Evolutionary conservation across 2,329 filamentous ascomycete species (phyloP).

Genomic region (Nectriaceae sp.): DNA sequence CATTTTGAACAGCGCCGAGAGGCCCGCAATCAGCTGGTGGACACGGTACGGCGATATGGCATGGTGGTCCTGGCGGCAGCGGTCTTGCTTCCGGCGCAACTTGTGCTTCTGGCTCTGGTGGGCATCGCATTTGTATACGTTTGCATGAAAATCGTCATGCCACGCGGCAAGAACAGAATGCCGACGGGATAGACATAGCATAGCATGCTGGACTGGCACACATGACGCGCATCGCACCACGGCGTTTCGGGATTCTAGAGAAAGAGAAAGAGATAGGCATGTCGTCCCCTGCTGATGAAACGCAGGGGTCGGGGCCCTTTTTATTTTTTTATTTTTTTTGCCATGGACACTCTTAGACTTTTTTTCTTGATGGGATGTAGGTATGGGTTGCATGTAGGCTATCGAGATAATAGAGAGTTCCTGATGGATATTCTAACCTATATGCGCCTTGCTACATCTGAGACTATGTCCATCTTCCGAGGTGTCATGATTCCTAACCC

Average conservation of each 20-base stretch:
- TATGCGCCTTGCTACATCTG: background rate
- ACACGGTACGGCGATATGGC: conserved; percentile 44
- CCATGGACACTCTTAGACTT: conserved; percentile 17
- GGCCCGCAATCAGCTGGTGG: conserved; percentile 41
- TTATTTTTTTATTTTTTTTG: background rate
- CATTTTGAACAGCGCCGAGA: conserved; percentile 34
- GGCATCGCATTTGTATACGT: conserved; percentile 42
- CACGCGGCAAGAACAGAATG: conserved; percentile 20
- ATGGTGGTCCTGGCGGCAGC: conserved; percentile 44
- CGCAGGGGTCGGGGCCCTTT: background rate
- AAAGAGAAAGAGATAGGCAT: conserved; percentile 12
- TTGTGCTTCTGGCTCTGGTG: conserved; percentile 40
- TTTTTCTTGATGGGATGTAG: conserved; percentile 16
- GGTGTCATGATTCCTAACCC: background rate
- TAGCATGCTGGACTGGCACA: conserved; percentile 16
- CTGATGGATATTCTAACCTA: conserved; percentile 3
- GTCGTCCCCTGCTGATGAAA: background rate
- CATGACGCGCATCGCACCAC: conserved; percentile 28
- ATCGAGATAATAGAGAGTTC: conserved; percentile 24
- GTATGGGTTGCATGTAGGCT: conserved; percentile 15
- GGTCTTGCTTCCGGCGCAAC: conserved; percentile 48
- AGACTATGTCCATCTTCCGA: background rate
- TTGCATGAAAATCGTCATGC: conserved; percentile 35
- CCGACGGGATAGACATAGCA: conserved; percentile 28
- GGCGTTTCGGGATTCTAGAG: conserved; percentile 34